Conservation (phyloP, 352 stramenopile genomes). For the Phytophthora colocasiae region DNA sequence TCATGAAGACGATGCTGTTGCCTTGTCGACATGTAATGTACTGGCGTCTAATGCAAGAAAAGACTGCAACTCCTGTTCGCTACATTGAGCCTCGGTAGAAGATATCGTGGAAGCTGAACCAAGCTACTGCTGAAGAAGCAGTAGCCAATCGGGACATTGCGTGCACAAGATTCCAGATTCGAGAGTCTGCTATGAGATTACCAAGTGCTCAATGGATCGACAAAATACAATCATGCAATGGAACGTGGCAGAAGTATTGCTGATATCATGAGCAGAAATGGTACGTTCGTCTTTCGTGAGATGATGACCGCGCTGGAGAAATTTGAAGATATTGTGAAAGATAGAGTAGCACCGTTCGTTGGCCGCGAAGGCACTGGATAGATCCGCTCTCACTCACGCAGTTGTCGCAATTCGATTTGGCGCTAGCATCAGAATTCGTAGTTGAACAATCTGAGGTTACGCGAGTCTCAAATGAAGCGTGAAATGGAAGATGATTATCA, state of each 20-base stretch:
- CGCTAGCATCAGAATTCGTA: too few species aligned
- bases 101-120: not conserved
- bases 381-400: too few species aligned
- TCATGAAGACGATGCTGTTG: constrained; percentile 5
- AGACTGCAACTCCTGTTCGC: constrained; percentile 1
- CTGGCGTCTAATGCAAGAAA: not conserved
- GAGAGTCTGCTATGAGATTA: constrained; percentile 6
- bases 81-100: not conserved
- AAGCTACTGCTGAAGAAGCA: constrained; percentile 12
- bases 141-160: not conserved
- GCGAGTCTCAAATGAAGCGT: too few species aligned
- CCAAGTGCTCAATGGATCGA: constrained; percentile 4
- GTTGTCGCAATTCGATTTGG: too few species aligned
- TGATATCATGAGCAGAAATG: constrained; percentile 15
- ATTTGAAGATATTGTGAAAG: constrained; percentile 15
- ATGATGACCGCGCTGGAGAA: constrained; percentile 21
- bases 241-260: not conserved
- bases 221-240: constrained; percentile 1
- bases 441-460: too few species aligned
- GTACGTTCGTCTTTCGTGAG: constrained; percentile 4
- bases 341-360: not conserved
- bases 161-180: constrained; percentile 1
- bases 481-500: too few species aligned
- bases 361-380: not conserved
- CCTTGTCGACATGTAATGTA: constrained; percentile 11